Evolutionary conservation across 495 filamentous ascomycete genomes (phyloP).

Genomic region (Xanthoparmelia taractica): DNA sequence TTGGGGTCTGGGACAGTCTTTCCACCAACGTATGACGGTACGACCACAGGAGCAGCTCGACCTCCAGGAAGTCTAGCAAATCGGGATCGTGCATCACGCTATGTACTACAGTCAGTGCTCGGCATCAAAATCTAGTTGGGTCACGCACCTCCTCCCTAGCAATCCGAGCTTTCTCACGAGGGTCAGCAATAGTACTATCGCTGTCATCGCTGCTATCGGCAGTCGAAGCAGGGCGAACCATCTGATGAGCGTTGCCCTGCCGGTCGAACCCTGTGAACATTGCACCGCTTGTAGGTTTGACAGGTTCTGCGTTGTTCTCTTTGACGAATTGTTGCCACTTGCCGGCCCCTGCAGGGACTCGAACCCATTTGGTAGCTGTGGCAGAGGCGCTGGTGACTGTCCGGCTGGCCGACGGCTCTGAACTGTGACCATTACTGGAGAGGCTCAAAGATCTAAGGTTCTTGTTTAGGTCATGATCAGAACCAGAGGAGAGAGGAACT

Average conservation of each 20-base stretch:
- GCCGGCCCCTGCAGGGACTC: not conserved
- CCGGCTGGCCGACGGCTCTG: not conserved
- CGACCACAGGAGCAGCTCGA: not conserved
- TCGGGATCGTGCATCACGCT: not conserved
- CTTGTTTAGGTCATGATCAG: not conserved
- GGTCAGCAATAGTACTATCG: not conserved
- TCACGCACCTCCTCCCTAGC: not conserved
- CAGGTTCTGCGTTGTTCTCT: not conserved
- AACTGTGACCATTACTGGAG: not conserved
- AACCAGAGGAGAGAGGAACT: slow-evolving; percentile 1
- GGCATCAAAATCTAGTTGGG: not conserved
- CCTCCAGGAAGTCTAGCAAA: not conserved
- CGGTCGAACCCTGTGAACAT: slow-evolving; percentile 22
- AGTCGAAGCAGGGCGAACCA: slow-evolving; percentile 11
- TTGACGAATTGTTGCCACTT: slow-evolving; percentile 10
- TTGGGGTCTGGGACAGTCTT: not conserved
- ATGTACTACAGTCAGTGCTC: not conserved
- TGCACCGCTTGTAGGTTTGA: not conserved
- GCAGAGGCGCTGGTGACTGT: not conserved
- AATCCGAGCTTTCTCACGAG: not conserved
- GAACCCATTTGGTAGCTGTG: not conserved
- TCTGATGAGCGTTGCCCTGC: slow-evolving; percentile 20
- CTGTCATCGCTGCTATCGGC: not conserved
- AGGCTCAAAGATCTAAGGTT: not conserved
- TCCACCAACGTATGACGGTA: not conserved